A percentile compares a stretch with the other conserved stretches of the same genome.
Conservation (phyloP, 2,329 filamentous ascomycete genomes). For the Talaromyces sp. region DNA sequence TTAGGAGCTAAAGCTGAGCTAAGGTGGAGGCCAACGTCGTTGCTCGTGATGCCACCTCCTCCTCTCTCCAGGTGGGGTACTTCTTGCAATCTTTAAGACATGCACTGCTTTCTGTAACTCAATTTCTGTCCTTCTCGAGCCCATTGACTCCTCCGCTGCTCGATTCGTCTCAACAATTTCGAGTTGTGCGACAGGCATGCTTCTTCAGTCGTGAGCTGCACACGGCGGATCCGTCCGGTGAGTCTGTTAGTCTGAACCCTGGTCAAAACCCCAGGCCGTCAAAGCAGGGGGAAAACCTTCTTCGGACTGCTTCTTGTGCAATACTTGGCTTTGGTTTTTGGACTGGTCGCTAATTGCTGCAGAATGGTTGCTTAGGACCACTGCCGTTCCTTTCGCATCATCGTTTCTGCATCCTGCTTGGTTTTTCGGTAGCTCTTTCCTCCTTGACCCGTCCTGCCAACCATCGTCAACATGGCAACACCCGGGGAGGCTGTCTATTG, state of each 20-base stretch:
- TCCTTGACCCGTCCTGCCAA: neutral
- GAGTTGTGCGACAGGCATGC: constrained; percentile 16
- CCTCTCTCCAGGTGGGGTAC: neutral
- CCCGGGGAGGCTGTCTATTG: constrained; percentile 60
- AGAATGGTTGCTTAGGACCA: neutral
- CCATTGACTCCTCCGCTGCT: neutral
- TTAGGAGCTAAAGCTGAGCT: neutral
- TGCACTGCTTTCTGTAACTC: constrained; percentile 1
- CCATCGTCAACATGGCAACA: constrained; percentile 35
- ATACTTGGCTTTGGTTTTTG: neutral
- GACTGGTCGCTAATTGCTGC: neutral
- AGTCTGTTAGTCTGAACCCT: constrained; percentile 11
- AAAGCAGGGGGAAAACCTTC: neutral
- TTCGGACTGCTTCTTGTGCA: neutral
- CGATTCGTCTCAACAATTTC: neutral
- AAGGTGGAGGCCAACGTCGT: neutral
- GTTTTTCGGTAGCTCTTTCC: neutral
- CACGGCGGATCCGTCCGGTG: constrained; percentile 15
- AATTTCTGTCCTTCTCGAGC: neutral
- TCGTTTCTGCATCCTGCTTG: neutral
- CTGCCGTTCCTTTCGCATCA: neutral
- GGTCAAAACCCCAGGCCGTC: neutral
- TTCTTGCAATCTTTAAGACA: neutral
- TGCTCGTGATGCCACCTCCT: neutral
- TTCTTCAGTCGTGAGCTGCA: constrained; percentile 11